Evolutionary conservation across 352 stramenopile species (phyloP).

Genomic region (Pythium rishiriense): DNA sequence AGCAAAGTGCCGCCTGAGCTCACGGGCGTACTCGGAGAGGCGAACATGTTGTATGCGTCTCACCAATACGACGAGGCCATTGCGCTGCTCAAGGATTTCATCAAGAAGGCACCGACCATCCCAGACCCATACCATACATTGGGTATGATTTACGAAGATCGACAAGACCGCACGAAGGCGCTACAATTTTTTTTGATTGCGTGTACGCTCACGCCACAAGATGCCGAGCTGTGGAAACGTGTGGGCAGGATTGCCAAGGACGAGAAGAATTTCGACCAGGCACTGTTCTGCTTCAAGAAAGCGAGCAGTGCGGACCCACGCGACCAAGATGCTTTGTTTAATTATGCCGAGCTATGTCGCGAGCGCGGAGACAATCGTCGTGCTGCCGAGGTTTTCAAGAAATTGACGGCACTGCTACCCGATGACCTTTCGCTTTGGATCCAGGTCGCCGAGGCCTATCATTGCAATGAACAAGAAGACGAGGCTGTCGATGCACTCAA

Average conservation of each 20-base stretch:
- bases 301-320: constrained; percentile 77
- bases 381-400: constrained; percentile 81
- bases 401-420: constrained; percentile 66
- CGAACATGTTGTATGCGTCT: constrained; percentile 87
- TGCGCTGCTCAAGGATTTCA: constrained; percentile 82
- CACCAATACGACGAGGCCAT: constrained; percentile 86
- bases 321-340: constrained; percentile 81
- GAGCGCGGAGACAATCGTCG: constrained; percentile 78
- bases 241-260: constrained; percentile 85
- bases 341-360: constrained; percentile 76
- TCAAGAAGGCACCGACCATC: constrained; percentile 88
- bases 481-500: constrained; percentile 82
- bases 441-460: constrained; percentile 84
- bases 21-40: constrained; percentile 75
- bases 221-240: constrained; percentile 84
- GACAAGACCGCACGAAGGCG: constrained; percentile 76
- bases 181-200: constrained; percentile 87
- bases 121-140: constrained; percentile 86
- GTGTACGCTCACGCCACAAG: constrained; percentile 77
- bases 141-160: constrained; percentile 88
- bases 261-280: constrained; percentile 85
- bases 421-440: constrained; percentile 85
- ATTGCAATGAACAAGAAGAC: constrained; percentile 86
- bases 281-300: constrained; percentile 86
- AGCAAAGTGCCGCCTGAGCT: constrained; percentile 81